These are phyloP conservation scores for Fusarium floridanum DNA, from an alignment of 2,329 filamentous ascomycete genomes.

Conservation along the genomic window DNA sequence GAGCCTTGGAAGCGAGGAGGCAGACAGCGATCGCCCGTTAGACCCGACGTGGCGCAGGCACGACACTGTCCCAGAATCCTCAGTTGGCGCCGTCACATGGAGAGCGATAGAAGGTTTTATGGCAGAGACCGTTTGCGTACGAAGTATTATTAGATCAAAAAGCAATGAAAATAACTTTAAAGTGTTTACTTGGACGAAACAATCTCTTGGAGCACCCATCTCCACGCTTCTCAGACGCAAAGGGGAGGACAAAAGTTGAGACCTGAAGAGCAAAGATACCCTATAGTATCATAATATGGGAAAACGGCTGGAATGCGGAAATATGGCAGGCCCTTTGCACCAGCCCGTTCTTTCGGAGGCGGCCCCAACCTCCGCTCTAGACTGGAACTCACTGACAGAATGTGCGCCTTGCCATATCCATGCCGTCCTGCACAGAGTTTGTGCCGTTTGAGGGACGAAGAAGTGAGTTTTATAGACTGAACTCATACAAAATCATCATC, in stretches of 20 bases:
- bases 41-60: neutral
- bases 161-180: neutral
- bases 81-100: neutral
- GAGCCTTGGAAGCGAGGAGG: neutral
- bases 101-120: neutral
- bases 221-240: neutral
- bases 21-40: neutral
- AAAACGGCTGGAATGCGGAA: neutral
- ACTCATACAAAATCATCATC: neutral
- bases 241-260: too few species aligned
- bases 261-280: neutral
- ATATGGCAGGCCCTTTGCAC: neutral
- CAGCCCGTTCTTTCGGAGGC: neutral
- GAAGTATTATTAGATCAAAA: neutral
- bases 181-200: neutral
- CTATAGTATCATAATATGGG: neutral
- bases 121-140: neutral
- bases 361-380: neutral
- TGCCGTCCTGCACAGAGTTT: neutral
- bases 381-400: neutral
- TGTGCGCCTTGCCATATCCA: neutral
- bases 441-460: neutral
- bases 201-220: neutral
- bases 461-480: neutral
- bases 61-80: neutral